These are phyloP conservation scores for Debaryomyces castellii DNA, from an alignment of 805 yeast genomes.

Conservation along the genomic window DNA sequence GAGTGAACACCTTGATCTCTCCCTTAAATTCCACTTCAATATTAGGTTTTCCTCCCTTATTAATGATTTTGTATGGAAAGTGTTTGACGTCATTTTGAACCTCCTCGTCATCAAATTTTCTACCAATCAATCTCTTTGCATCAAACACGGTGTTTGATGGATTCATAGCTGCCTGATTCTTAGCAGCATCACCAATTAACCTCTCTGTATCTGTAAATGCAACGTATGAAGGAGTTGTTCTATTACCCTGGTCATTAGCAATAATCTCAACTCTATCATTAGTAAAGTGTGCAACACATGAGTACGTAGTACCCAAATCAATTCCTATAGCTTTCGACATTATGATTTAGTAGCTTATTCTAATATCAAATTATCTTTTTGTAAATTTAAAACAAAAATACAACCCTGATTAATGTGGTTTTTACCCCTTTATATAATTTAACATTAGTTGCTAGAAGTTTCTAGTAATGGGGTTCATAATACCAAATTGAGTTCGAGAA, in stretches of 20 bases:
- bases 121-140: constrained; percentile 92
- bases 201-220: constrained; percentile 93
- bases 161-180: constrained; percentile 95
- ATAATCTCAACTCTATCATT: constrained; percentile 92
- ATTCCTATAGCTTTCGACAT: constrained; percentile 76
- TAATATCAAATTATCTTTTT: background rate
- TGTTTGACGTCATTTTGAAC: constrained; percentile 61
- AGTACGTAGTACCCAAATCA: constrained; percentile 92
- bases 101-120: constrained; percentile 77
- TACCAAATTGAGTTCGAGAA: constrained; percentile 5
- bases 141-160: constrained; percentile 89
- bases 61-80: constrained; percentile 78
- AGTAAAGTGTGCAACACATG: constrained; percentile 94
- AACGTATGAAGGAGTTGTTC: constrained; percentile 95
- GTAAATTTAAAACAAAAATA: background rate
- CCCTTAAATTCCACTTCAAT: constrained; percentile 81
- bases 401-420: background rate
- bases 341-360: background rate
- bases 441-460: constrained; percentile 6
- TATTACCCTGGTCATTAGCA: constrained; percentile 98
- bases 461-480: constrained; percentile 7
- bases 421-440: constrained; percentile 2
- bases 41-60: constrained; percentile 75
- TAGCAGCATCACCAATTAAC: constrained; percentile 94
- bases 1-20: constrained; percentile 84